Percentiles rank a stretch among this genome's conserved stretches.
Evolutionary conservation across 177 flowering plant species (phyloP).

Genomic region (Vitis hybrid): DNA sequence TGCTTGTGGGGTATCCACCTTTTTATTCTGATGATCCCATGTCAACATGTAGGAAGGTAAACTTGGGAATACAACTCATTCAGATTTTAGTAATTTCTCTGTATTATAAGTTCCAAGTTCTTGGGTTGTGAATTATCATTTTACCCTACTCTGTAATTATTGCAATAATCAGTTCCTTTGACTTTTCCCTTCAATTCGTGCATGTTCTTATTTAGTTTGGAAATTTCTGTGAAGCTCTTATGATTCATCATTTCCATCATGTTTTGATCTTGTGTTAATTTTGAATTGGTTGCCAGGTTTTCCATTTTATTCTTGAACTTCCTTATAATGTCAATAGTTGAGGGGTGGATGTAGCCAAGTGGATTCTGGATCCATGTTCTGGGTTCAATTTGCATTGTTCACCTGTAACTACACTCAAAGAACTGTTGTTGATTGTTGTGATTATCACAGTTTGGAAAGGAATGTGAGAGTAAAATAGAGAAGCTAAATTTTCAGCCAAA

Average conservation of each 20-base stretch:
- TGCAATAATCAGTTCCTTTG: neutral
- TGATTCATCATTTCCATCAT: neutral
- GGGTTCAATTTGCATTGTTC: no score
- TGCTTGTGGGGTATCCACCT: slow-evolving; percentile 87
- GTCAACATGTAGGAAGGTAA: slow-evolving; percentile 87
- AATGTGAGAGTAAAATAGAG: neutral
- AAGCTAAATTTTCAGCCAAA: neutral
- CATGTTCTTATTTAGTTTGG: neutral
- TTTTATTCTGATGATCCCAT: slow-evolving; percentile 86
- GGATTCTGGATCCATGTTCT: no score
- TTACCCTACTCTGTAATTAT: neutral
- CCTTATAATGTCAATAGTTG: no score
- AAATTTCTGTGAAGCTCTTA: neutral
- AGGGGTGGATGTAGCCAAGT: no score
- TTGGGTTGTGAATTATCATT: neutral
- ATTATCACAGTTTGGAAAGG: neutral
- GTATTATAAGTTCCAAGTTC: no score
- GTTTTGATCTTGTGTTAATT: neutral
- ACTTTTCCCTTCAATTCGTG: neutral
- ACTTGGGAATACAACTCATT: neutral
- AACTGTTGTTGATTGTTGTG: neutral
- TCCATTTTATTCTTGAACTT: neutral
- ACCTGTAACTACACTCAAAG: neutral
- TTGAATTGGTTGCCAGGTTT: neutral
- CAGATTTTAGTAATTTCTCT: neutral